A percentile compares a stretch with the other conserved stretches of the same genome.
These are phyloP conservation scores for Gypsophila paniculata DNA, from an alignment of 179 eudicot species.

Conservation along the genomic window DNA sequence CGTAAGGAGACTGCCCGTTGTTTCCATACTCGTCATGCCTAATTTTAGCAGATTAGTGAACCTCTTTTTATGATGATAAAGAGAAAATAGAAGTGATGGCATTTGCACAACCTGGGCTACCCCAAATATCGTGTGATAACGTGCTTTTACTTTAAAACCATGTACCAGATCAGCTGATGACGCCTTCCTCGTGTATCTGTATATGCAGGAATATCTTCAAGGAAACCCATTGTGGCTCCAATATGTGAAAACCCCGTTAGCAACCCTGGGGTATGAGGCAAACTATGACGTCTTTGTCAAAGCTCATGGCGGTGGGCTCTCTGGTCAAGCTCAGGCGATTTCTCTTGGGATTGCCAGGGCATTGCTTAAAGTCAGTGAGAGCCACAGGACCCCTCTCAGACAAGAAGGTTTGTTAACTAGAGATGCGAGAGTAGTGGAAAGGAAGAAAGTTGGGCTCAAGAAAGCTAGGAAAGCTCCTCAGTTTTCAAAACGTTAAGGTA, in stretches of 20 bases:
- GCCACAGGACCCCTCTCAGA: conserved; percentile 61
- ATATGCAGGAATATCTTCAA: conserved; percentile 83
- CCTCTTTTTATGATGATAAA: too few species aligned
- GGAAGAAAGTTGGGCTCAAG: conserved; percentile 90
- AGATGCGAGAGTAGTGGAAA: conserved; percentile 83
- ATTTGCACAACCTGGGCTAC: background rate
- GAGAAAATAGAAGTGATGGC: background rate
- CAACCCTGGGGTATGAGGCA: conserved; percentile 68
- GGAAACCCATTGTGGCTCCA: conserved; percentile 93
- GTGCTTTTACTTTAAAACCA: background rate
- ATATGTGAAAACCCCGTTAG: conserved; percentile 67
- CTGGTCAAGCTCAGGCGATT: conserved; percentile 97
- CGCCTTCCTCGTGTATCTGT: background rate
- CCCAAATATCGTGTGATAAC: background rate
- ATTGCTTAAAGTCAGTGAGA: conserved; percentile 70
- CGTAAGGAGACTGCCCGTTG: too few species aligned
- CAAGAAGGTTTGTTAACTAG: conserved; percentile 83
- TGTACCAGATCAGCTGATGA: background rate
- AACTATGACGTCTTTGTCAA: conserved; percentile 85
- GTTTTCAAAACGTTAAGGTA: conserved; percentile 83
- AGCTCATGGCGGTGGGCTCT: conserved; percentile 93
- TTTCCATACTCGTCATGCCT: too few species aligned
- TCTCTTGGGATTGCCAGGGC: conserved; percentile 90
- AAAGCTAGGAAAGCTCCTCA: conserved; percentile 97
- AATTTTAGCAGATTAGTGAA: too few species aligned